phyloP scores from a whole-genome alignment of 768 basidiomycete species.

The Xanthoconium purpureum region DNA sequence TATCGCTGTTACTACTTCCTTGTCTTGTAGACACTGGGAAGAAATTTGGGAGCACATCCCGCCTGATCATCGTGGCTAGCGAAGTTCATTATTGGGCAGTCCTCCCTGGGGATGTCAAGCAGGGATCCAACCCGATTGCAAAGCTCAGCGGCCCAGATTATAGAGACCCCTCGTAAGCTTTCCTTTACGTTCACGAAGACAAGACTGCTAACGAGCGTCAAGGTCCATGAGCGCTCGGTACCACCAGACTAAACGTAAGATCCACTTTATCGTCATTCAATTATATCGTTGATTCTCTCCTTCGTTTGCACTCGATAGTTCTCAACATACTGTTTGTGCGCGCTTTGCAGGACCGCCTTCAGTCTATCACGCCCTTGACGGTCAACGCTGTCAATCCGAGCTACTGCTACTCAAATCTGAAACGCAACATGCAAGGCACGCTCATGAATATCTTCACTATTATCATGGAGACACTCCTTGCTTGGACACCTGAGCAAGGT shows the following conservation, averaged over 20 bases:
- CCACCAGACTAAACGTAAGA: slow-evolving; percentile 26
- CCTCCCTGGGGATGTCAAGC: slow-evolving; percentile 20
- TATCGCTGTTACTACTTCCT: slow-evolving; percentile 34
- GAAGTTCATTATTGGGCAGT: slow-evolving; percentile 20
- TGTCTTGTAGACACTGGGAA: slow-evolving; percentile 25
- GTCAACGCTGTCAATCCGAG: slow-evolving; percentile 31
- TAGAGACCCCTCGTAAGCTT: slow-evolving; percentile 15
- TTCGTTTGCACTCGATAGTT: slow-evolving; percentile 15
- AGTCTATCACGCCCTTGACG: slow-evolving; percentile 20
- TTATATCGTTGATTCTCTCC: neutral
- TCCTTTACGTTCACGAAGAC: neutral
- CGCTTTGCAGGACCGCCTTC: slow-evolving; percentile 23
- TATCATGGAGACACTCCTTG: slow-evolving; percentile 11
- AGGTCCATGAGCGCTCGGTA: slow-evolving; percentile 26
- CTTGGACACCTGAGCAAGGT: slow-evolving; percentile 31
- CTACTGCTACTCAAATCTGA: slow-evolving; percentile 29
- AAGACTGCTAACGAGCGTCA: neutral
- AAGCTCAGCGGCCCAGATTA: slow-evolving; percentile 24
- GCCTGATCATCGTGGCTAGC: slow-evolving; percentile 35
- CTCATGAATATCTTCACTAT: neutral
- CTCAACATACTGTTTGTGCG: slow-evolving; percentile 32
- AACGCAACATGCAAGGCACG: neutral
- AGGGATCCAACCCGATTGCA: slow-evolving; percentile 21
- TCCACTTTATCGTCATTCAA: neutral
- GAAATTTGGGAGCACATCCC: slow-evolving; percentile 18